Base-by-base conservation (phyloP, 306 rosid species). In the Betula pendula region DNA sequence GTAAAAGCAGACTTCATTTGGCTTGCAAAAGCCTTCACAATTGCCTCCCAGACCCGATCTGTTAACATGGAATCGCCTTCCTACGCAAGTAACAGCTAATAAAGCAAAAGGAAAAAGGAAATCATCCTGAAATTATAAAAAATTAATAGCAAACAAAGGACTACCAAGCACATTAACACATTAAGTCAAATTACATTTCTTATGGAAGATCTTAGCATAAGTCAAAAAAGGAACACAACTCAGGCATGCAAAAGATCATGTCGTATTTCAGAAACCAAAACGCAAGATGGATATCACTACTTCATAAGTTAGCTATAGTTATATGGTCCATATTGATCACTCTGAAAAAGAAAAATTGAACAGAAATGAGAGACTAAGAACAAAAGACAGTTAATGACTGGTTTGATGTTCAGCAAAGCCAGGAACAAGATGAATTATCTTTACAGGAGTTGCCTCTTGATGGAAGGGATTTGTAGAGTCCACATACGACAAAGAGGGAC, bases 1-100 rank as follows among this genome's bases (percentile, higher is more conserved):
- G 98, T 88, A 82, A 95, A 95, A 86, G 92, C 89, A 56, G 99
- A 95, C 87, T 95, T 95, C 97, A 92, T 95, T 82, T 95, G 99
- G 83, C 86, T 90, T 35, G 97, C 87, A 79, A 95, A 95, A 79
- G 96, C 96, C 88, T 92, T 95, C 70, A 90, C 91, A 79, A 95
- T 86, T 80, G 97, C 97, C 81, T 92, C 98, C 99, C 99, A 92
- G 35, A 95, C 90, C 66, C 99, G 84, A 77, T 88, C 93, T 8
- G 97, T 92, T 82, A 91, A 84, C 96, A 89, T 87, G 78, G 85
- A 79, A 82, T 95, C 99, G 73, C 97, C 98, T 89, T 95, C 98
- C 99, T 95, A 63, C 13, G 70, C 77, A 85, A 45, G 73, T 35
- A 88, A 47, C 48, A 60, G 31, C 58, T 15, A 35, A 82, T 33